phyloP scores from a whole-genome alignment of 2,329 filamentous ascomycete genomes.

The Pezizomycotina sp. region DNA sequence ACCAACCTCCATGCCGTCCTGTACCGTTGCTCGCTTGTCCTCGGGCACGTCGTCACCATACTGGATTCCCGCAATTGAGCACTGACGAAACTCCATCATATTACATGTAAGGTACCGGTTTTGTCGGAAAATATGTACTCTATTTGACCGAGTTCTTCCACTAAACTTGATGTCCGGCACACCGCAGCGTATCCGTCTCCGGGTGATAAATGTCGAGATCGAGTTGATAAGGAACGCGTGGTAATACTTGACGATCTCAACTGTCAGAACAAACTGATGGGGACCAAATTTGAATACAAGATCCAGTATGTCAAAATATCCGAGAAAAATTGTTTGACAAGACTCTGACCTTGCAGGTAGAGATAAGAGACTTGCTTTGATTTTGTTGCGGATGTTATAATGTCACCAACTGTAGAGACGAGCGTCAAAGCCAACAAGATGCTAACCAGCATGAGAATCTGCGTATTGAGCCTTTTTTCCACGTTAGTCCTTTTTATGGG shows the following conservation, averaged over 20 bases:
- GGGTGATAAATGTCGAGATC: slow-evolving; percentile 97
- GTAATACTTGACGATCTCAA: slow-evolving; percentile 96
- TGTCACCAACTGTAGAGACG: slow-evolving; percentile 78
- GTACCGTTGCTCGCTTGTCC: slow-evolving; percentile 63
- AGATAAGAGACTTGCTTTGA: slow-evolving; percentile 63
- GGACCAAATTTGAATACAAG: slow-evolving; percentile 85
- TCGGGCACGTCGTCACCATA: slow-evolving; percentile 87
- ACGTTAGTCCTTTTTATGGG: slow-evolving; percentile 97
- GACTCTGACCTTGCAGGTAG: slow-evolving; percentile 44
- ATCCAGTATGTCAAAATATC: slow-evolving; percentile 99
- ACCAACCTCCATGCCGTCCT: slow-evolving; percentile 60
- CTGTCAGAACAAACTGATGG: slow-evolving; percentile 80
- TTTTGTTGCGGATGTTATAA: slow-evolving; percentile 38
- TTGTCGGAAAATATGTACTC: slow-evolving; percentile 99
- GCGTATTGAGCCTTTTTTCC: slow-evolving; percentile 79
- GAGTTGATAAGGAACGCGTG: slow-evolving; percentile 96
- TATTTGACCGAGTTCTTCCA: slow-evolving; percentile 94
- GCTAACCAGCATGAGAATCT: slow-evolving; percentile 75
- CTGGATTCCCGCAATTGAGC: slow-evolving; percentile 79
- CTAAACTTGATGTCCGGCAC: slow-evolving; percentile 86
- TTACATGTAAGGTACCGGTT: slow-evolving; percentile 97
- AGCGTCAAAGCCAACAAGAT: slow-evolving; percentile 74
- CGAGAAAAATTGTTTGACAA: slow-evolving; percentile 69
- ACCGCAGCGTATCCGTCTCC: slow-evolving; percentile 84
- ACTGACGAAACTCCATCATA: slow-evolving; percentile 96